These are phyloP conservation scores for Kwoniella shivajii DNA, from an alignment of 1,284 basidiomycete species.

Conservation along the genomic window DNA sequence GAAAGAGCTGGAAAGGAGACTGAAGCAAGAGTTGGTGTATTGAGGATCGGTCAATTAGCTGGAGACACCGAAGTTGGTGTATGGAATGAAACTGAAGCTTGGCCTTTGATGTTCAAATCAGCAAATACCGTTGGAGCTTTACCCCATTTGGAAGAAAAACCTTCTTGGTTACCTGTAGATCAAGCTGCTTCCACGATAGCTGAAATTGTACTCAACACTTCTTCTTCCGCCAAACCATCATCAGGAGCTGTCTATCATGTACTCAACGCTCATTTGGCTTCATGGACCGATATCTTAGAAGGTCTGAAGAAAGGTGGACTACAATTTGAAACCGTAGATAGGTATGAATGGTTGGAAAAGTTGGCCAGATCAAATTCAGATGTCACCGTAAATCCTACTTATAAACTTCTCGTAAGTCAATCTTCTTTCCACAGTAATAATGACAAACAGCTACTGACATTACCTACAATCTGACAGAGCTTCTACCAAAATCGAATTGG, in stretches of 20 bases:
- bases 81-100: constrained; percentile 66
- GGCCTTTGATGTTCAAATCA: constrained; percentile 55
- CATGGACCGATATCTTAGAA: constrained; percentile 63
- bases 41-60: constrained; percentile 58
- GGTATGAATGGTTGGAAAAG: constrained; percentile 60
- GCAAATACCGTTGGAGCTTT: constrained; percentile 57
- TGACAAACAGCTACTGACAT: not conserved
- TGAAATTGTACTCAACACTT: constrained; percentile 55
- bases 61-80: constrained; percentile 60
- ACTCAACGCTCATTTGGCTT: constrained; percentile 58
- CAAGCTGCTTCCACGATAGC: constrained; percentile 60
- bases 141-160: constrained; percentile 57
- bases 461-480: constrained; percentile 10
- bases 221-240: constrained; percentile 19
- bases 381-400: constrained; percentile 58
- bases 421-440: not conserved
- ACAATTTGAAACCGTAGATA: constrained; percentile 70
- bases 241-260: constrained; percentile 67
- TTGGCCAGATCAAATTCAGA: constrained; percentile 57
- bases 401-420: constrained; percentile 56
- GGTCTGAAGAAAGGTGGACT: constrained; percentile 68
- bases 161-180: constrained; percentile 65
- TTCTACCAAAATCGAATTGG: constrained; percentile 42
- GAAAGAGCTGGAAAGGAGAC: constrained; percentile 51
- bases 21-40: constrained; percentile 53